Conservation (phyloP, 306 rosid species). For the Lablab purpureus region DNA sequence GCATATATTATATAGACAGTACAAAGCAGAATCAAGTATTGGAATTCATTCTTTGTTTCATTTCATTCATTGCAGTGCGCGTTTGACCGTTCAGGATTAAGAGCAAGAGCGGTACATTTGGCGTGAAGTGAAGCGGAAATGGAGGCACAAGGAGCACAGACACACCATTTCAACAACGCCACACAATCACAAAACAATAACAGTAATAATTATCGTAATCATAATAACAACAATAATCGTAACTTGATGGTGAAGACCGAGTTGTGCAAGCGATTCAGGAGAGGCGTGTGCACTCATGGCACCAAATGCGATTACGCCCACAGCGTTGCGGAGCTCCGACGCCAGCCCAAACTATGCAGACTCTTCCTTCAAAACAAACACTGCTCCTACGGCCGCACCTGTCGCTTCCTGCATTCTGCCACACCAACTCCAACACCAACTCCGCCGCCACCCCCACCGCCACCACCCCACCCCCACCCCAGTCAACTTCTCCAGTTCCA, state of each 20-base stretch:
- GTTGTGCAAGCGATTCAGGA: conserved; percentile 48
- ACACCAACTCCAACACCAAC: too few relatives aligned
- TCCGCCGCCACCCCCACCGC: too few relatives aligned
- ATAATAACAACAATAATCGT: neutral
- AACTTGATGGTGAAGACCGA: conserved; percentile 39
- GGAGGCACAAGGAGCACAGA: neutral
- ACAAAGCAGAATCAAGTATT: neutral
- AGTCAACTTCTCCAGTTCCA: neutral
- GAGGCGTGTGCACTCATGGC: conserved; percentile 41
- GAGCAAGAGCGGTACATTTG: neutral
- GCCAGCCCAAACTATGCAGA: conserved; percentile 43
- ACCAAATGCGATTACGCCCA: conserved; percentile 52
- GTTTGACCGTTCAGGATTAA: neutral
- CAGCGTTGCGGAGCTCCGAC: conserved; percentile 31
- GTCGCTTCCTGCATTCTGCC: conserved; percentile 56
- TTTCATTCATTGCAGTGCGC: neutral
- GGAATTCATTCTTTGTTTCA: too few relatives aligned
- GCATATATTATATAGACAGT: neutral
- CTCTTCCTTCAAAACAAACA: conserved; percentile 34
- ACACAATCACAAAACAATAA: neutral
- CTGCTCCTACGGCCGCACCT: conserved; percentile 50
- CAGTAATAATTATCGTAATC: too few relatives aligned
- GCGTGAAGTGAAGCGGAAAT: neutral
- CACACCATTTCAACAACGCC: neutral
- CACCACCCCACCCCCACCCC: neutral